Percentiles rank a stretch among this genome's conserved stretches.
Conservation (phyloP, 2,329 filamentous ascomycete genomes). For the Penicillium sp. region DNA sequence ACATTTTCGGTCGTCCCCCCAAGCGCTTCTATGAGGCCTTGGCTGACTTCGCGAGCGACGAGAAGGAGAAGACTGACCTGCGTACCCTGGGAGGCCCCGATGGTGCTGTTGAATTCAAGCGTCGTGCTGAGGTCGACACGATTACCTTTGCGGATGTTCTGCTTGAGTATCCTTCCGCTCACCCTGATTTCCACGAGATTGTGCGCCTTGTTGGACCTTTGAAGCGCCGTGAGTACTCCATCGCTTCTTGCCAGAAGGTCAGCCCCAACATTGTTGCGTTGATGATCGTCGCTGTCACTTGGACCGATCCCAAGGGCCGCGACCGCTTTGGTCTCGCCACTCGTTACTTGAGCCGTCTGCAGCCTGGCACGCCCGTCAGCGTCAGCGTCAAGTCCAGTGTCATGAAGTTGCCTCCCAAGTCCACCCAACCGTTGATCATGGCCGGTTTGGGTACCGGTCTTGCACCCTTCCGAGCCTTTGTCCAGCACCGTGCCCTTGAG, state of each 20-base stretch:
- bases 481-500: conserved; percentile 96
- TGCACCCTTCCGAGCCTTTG: conserved; percentile 97
- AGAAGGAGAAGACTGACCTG: conserved; percentile 74
- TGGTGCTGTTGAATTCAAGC: conserved; percentile 86
- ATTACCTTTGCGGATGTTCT: conserved; percentile 87
- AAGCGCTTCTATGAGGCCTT: conserved; percentile 97
- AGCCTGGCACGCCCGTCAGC: conserved; percentile 70
- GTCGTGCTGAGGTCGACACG: conserved; percentile 82
- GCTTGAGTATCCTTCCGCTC: conserved; percentile 82
- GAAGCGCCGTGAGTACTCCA: conserved; percentile 98
- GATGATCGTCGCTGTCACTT: conserved; percentile 96
- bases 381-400: conserved; percentile 96
- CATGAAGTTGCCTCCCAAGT: conserved; percentile 90
- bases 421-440: conserved; percentile 95
- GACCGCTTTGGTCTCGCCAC: conserved; percentile 91
- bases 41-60: conserved; percentile 76
- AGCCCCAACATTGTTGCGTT: conserved; percentile 83
- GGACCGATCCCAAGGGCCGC: conserved; percentile 82
- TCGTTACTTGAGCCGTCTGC: conserved; percentile 73
- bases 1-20: conserved; percentile 92
- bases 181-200: conserved; percentile 81
- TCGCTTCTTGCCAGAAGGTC: conserved; percentile 93
- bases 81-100: conserved; percentile 69
- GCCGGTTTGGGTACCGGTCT: conserved; percentile 96
- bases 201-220: conserved; percentile 80